A percentile compares a stretch with the other conserved stretches of the same genome.
Evolutionary conservation across 1,284 basidiomycete species (phyloP).

Genomic region (Blastosporella zonata): DNA sequence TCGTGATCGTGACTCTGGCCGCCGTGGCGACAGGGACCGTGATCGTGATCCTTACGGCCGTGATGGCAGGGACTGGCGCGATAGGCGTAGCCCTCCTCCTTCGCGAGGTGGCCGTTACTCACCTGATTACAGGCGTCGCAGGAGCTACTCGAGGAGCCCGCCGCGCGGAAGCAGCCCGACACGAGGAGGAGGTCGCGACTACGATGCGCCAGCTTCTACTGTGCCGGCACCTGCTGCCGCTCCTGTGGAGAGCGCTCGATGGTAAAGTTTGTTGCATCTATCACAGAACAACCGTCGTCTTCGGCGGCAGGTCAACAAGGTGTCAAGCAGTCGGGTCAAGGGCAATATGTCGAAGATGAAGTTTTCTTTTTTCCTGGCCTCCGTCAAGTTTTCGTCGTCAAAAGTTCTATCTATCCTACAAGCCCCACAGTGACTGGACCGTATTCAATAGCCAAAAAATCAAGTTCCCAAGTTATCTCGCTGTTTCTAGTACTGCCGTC

Average conservation of each 20-base stretch:
- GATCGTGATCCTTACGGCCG: constrained; percentile 54
- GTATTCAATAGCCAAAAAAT: constrained; percentile 29
- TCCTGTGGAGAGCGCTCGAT: constrained; percentile 39
- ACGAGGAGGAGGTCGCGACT: constrained; percentile 42
- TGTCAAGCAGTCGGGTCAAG: constrained; percentile 28
- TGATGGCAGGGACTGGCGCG: constrained; percentile 55
- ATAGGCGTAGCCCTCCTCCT: constrained; percentile 65
- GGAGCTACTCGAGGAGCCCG: constrained; percentile 76
- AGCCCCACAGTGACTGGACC: constrained; percentile 28
- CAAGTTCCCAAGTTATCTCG: constrained; percentile 34
- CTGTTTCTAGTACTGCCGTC: constrained; percentile 38
- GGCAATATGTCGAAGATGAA: constrained; percentile 27
- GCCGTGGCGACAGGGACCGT: constrained; percentile 40
- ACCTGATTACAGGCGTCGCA: constrained; percentile 69
- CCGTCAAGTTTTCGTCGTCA: constrained; percentile 28
- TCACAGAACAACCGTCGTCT: constrained; percentile 9
- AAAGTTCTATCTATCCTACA: constrained; percentile 26
- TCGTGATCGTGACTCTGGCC: constrained; percentile 30
- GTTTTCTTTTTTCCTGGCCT: constrained; percentile 24
- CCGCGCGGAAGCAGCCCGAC: constrained; percentile 71
- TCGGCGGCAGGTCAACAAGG: constrained; percentile 17
- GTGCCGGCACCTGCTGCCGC: constrained; percentile 26
- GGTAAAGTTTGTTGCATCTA: constrained; percentile 35
- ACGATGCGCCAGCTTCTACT: constrained; percentile 33
- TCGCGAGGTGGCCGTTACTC: constrained; percentile 60